Evolutionary conservation across 495 filamentous ascomycete species (phyloP).

Genomic region (Neurospora sublineolata): DNA sequence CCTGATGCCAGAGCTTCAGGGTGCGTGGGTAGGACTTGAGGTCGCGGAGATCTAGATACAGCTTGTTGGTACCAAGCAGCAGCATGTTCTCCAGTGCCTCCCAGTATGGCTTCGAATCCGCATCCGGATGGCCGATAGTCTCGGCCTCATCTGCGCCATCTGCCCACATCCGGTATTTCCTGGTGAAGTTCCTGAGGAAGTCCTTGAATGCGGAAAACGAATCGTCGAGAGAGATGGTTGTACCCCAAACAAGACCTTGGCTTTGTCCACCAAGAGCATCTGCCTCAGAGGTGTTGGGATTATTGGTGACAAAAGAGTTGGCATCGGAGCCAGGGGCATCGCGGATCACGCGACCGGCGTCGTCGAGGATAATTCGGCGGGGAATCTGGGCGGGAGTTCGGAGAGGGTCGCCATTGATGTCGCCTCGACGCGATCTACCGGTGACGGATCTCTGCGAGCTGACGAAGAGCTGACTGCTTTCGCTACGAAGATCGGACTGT

Average conservation of each 20-base stretch:
- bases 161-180: conserved; percentile 84
- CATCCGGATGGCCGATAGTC: conserved; percentile 49
- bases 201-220: conserved; percentile 78
- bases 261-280: conserved; percentile 72
- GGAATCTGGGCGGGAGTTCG: conserved; percentile 53
- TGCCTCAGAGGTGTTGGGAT: conserved; percentile 84
- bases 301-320: conserved; percentile 72
- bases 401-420: conserved; percentile 68
- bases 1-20: conserved; percentile 86
- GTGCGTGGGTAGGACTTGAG: conserved; percentile 89
- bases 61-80: conserved; percentile 62
- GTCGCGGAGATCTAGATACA: conserved; percentile 83
- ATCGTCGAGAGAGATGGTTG: conserved; percentile 87
- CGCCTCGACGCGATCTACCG: conserved; percentile 57
- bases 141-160: conserved; percentile 72
- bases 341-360: conserved; percentile 60
- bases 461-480: conserved; percentile 80
- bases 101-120: conserved; percentile 65
- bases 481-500: conserved; percentile 57
- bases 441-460: conserved; percentile 46
- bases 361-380: conserved; percentile 68
- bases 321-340: conserved; percentile 58
- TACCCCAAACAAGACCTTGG: conserved; percentile 88
- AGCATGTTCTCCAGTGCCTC: conserved; percentile 84
- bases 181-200: conserved; percentile 79